A percentile compares a stretch with the other conserved stretches of the same genome.
Evolutionary conservation across 2,329 filamentous ascomycete species (phyloP).

Genomic region (Rachicladosporium sp.): DNA sequence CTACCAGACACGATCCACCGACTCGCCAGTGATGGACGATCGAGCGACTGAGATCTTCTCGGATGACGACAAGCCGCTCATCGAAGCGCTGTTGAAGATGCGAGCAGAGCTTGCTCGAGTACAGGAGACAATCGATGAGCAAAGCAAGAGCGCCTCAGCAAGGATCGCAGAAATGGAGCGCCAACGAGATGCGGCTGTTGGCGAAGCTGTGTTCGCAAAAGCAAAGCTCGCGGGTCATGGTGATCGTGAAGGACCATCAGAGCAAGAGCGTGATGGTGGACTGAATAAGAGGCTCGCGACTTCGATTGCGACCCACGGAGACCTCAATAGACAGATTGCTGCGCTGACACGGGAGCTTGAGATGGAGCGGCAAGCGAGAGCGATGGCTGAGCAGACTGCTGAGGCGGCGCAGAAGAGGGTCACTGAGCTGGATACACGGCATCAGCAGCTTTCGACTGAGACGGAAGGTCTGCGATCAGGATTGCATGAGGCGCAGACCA

Average conservation of each 20-base stretch:
- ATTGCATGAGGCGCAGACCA: conserved; percentile 65
- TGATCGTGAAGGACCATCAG: conserved; percentile 43
- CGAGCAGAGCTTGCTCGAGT: conserved; percentile 78
- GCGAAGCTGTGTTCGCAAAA: conserved; percentile 88
- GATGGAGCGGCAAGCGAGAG: conserved; percentile 66
- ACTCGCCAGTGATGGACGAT: conserved; percentile 63
- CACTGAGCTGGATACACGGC: conserved; percentile 69
- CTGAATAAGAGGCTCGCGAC: conserved; percentile 73
- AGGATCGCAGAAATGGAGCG: conserved; percentile 89
- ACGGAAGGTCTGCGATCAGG: conserved; percentile 76
- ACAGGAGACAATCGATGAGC: conserved; percentile 77
- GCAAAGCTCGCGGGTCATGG: conserved; percentile 78
- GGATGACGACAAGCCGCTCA: conserved; percentile 81
- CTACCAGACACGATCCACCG: conserved; percentile 55
- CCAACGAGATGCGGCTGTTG: conserved; percentile 86
- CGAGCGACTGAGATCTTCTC: conserved; percentile 67
- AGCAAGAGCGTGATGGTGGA: conserved; percentile 53
- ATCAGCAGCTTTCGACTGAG: conserved; percentile 72
- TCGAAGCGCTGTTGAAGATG: conserved; percentile 89
- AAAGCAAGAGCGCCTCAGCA: conserved; percentile 72
- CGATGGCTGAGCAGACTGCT: conserved; percentile 78
- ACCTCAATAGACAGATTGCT: conserved; percentile 67
- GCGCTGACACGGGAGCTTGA: conserved; percentile 58
- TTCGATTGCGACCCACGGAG: conserved; percentile 64
- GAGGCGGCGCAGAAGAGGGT: conserved; percentile 73